Percentiles rank a stretch among this genome's conserved stretches.
These are phyloP conservation scores for Penicillium cinerascens DNA, from an alignment of 495 filamentous ascomycete species.

Conservation along the genomic window DNA sequence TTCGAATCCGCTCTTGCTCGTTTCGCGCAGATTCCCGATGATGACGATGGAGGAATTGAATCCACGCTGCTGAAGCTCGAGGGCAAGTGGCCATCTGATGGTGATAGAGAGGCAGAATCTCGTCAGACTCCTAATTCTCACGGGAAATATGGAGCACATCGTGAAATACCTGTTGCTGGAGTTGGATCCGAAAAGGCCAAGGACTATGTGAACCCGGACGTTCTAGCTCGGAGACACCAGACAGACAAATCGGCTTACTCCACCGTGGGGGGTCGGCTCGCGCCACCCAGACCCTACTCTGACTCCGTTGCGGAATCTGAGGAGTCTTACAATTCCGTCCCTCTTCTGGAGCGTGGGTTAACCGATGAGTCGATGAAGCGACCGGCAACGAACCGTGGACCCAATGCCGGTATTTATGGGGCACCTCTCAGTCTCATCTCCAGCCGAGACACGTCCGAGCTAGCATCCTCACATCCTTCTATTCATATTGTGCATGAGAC, in stretches of 20 bases:
- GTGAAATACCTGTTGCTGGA: neutral
- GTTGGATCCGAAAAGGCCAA: neutral
- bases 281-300: constrained; percentile 35
- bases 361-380: constrained; percentile 55
- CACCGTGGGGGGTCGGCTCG: constrained; percentile 26
- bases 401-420: constrained; percentile 6
- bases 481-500: constrained; percentile 56
- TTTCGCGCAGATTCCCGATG: constrained; percentile 86
- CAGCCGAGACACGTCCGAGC: constrained; percentile 28
- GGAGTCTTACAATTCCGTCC: constrained; percentile 73
- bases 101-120: neutral
- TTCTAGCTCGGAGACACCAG: constrained; percentile 21
- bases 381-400: constrained; percentile 17
- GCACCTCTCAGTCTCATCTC: constrained; percentile 24
- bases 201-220: constrained; percentile 11
- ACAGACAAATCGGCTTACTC: constrained; percentile 32
- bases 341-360: constrained; percentile 69
- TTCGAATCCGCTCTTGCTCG: constrained; percentile 88
- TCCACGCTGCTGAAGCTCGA: constrained; percentile 90
- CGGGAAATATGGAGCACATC: neutral
- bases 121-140: neutral
- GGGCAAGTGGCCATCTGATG: constrained; percentile 59
- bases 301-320: constrained; percentile 51
- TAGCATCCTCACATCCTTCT: constrained; percentile 44
- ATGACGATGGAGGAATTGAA: constrained; percentile 90